These are phyloP conservation scores for Saccharomycopsis hybrid DNA, from an alignment of 1,139 yeast genomes.

Conservation along the genomic window DNA sequence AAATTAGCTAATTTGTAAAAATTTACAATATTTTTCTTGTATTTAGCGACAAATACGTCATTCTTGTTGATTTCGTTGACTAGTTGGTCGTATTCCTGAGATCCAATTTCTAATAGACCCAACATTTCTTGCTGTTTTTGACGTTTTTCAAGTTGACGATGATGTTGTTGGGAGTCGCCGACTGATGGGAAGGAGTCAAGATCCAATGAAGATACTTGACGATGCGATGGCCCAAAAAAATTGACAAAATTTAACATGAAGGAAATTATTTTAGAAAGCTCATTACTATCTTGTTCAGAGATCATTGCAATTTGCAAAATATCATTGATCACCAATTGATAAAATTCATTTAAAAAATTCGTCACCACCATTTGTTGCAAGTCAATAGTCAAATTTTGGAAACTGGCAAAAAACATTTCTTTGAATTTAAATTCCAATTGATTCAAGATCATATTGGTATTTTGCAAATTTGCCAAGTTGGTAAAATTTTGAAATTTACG, in stretches of 20 bases:
- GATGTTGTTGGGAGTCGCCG: too few relatives aligned
- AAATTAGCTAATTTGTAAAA: constrained; percentile 42
- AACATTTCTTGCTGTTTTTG: background rate
- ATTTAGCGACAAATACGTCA: constrained; percentile 10
- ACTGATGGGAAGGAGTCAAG: too few relatives aligned
- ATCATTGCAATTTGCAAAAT: constrained; percentile 23
- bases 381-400: constrained; percentile 11
- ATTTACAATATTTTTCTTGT: constrained; percentile 28
- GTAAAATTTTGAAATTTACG: constrained; percentile 18
- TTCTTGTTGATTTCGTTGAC: constrained; percentile 7
- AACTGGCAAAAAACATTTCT: constrained; percentile 21
- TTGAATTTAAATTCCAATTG: constrained; percentile 21
- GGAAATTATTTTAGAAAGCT: constrained; percentile 23
- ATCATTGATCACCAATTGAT: constrained; percentile 24
- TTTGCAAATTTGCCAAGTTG: constrained; percentile 8
- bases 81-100: background rate
- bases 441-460: constrained; percentile 8
- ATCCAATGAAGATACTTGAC: too few relatives aligned
- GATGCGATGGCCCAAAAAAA: constrained; percentile 3
- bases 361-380: constrained; percentile 13
- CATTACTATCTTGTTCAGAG: constrained; percentile 26
- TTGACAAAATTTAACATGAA: constrained; percentile 17
- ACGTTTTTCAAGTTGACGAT: background rate
- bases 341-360: constrained; percentile 24
- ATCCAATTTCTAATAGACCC: too few relatives aligned